phyloP scores from a whole-genome alignment of 1,284 basidiomycete species.

The Somion occarium region DNA sequence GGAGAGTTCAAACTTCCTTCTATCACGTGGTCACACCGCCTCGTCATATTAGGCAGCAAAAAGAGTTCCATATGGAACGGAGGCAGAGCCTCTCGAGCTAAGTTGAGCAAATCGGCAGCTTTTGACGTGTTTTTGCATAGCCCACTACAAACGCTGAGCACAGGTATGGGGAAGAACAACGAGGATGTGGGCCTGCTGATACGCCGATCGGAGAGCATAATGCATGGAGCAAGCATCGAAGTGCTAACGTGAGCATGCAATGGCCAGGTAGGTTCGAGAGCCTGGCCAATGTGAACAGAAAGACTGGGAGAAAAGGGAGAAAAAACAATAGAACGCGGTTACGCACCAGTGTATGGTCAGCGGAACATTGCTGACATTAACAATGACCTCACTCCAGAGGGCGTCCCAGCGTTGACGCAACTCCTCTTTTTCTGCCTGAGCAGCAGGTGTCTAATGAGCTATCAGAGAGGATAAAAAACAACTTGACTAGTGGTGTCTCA shows the following conservation, averaged over 20 bases:
- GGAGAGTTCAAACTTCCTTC: too few relatives aligned
- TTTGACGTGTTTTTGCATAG: background rate
- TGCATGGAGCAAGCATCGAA: too few relatives aligned
- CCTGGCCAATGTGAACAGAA: background rate
- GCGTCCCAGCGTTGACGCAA: slow-evolving; percentile 59
- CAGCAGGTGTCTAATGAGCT: slow-evolving; percentile 24
- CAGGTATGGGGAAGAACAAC: background rate
- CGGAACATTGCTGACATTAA: slow-evolving; percentile 75
- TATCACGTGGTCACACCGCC: slow-evolving; percentile 14
- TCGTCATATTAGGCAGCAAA: too few relatives aligned
- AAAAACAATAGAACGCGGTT: too few relatives aligned
- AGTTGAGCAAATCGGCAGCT: background rate
- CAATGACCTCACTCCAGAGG: slow-evolving; percentile 68
- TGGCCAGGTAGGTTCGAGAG: too few relatives aligned
- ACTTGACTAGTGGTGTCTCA: slow-evolving; percentile 11
- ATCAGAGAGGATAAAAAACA: background rate
- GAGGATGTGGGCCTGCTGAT: background rate
- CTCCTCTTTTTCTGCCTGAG: slow-evolving; percentile 48
- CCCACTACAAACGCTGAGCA: background rate
- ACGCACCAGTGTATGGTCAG: slow-evolving; percentile 80
- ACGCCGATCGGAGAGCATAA: background rate
- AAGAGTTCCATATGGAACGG: background rate
- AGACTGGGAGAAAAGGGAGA: too few relatives aligned
- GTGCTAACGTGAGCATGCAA: too few relatives aligned
- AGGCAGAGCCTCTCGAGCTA: background rate